phyloP scores from a whole-genome alignment of 306 rosid genomes.

The Cucumis cinereus region DNA sequence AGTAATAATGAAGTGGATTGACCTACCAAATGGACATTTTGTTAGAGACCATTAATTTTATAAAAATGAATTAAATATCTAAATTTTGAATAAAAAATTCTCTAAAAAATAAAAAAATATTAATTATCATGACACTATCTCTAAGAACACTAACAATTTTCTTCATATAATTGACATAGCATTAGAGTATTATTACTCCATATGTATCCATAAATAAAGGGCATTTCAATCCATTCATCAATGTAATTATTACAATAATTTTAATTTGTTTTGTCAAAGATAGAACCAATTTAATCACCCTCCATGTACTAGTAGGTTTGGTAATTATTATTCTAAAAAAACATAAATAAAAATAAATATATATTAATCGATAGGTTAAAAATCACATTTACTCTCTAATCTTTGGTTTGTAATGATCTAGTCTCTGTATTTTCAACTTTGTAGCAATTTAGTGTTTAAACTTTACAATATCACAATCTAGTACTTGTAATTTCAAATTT shows the following conservation, averaged over 20 bases:
- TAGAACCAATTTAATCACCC: background rate
- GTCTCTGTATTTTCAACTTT: too few species aligned
- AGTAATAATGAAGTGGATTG: background rate
- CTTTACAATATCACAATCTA: too few species aligned
- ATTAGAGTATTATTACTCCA: background rate
- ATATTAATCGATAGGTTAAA: background rate
- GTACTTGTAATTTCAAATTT: too few species aligned
- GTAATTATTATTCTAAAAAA: background rate
- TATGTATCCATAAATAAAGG: background rate
- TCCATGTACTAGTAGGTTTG: background rate
- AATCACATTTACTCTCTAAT: too few species aligned
- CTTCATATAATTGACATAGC: background rate
- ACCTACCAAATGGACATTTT: background rate
- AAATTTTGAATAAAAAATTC: background rate
- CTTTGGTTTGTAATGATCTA: too few species aligned
- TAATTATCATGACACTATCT: background rate
- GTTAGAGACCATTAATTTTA: background rate
- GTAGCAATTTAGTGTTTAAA: too few species aligned
- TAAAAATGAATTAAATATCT: background rate
- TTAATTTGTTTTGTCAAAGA: background rate
- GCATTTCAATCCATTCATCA: background rate
- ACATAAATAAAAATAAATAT: background rate
- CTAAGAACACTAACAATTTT: background rate
- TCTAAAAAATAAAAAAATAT: too few species aligned
- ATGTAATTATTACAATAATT: background rate